Evolutionary conservation across 2,329 filamentous ascomycete genomes (phyloP).

Genomic region (Fusarium mundagurra): DNA sequence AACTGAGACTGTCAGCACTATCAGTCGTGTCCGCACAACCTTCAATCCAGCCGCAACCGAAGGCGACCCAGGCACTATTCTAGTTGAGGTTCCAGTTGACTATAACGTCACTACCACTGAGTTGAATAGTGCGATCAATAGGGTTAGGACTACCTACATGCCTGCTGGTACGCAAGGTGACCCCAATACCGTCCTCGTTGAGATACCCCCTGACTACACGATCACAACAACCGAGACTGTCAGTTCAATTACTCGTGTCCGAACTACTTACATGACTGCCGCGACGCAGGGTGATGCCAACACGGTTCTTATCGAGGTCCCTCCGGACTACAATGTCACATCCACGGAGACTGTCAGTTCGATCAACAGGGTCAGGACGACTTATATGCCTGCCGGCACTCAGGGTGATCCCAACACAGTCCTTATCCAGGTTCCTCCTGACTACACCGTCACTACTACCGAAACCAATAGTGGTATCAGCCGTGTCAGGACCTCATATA

Average conservation of each 20-base stretch:
- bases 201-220: constrained; percentile 3
- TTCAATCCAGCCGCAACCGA: constrained; percentile 9
- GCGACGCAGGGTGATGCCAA: neutral
- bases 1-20: constrained; percentile 2
- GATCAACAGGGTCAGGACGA: neutral
- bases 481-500: neutral
- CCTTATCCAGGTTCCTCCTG: neutral
- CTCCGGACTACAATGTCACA: neutral
- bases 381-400: neutral
- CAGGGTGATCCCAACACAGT: neutral
- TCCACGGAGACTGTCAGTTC: neutral
- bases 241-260: neutral
- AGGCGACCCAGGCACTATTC: constrained; percentile 10
- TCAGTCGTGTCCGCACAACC: neutral
- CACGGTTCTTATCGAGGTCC: neutral
- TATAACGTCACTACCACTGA: constrained; percentile 13
- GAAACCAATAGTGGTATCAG: neutral
- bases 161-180: neutral
- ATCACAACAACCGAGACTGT: constrained; percentile 1
- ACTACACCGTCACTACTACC: neutral
- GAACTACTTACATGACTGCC: neutral
- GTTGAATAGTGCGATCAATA: neutral
- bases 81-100: neutral
- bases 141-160: constrained; percentile 1
- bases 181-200: constrained; percentile 1